These are phyloP conservation scores for Rubia occidens DNA, from an alignment of 305 asterid species.

Conservation along the genomic window DNA sequence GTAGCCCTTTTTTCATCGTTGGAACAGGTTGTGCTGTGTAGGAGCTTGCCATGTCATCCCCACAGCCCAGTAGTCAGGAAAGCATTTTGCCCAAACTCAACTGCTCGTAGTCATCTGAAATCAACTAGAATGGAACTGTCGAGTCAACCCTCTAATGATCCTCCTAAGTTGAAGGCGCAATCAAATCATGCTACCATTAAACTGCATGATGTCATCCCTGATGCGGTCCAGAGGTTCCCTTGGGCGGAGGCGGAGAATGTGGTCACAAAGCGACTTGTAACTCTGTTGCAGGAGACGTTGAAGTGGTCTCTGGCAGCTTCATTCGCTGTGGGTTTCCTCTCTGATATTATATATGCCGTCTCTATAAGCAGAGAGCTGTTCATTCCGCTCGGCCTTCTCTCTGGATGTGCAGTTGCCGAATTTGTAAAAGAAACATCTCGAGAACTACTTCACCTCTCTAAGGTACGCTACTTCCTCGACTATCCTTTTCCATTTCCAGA, in stretches of 20 bases:
- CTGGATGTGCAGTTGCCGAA: conserved; percentile 35
- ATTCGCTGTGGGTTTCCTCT: conserved; percentile 29
- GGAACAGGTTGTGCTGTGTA: conserved; percentile 30
- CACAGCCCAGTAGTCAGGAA: conserved; percentile 17
- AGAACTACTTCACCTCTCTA: conserved; percentile 25
- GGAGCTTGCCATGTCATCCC: conserved; percentile 17
- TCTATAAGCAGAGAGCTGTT: conserved; percentile 49
- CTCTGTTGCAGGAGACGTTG: conserved; percentile 35
- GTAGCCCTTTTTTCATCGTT: not conserved
- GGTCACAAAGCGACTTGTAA: conserved; percentile 29
- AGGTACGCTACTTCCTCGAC: conserved; percentile 24
- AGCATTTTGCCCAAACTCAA: conserved; percentile 22
- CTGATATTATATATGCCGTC: conserved; percentile 38
- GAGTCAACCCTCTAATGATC: conserved; percentile 29
- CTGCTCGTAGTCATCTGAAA: conserved; percentile 26
- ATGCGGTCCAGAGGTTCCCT: conserved; percentile 38
- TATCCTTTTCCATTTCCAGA: not conserved
- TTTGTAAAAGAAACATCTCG: conserved; percentile 37
- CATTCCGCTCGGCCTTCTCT: conserved; percentile 49
- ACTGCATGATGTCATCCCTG: conserved; percentile 33
- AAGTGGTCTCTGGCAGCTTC: conserved; percentile 43
- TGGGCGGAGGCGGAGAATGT: conserved; percentile 45
- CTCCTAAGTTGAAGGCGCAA: conserved; percentile 26
- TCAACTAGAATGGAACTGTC: conserved; percentile 28
- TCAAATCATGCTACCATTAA: conserved; percentile 27